phyloP scores from a whole-genome alignment of 495 filamentous ascomycete genomes.

The Penicillium robsamsonii region DNA sequence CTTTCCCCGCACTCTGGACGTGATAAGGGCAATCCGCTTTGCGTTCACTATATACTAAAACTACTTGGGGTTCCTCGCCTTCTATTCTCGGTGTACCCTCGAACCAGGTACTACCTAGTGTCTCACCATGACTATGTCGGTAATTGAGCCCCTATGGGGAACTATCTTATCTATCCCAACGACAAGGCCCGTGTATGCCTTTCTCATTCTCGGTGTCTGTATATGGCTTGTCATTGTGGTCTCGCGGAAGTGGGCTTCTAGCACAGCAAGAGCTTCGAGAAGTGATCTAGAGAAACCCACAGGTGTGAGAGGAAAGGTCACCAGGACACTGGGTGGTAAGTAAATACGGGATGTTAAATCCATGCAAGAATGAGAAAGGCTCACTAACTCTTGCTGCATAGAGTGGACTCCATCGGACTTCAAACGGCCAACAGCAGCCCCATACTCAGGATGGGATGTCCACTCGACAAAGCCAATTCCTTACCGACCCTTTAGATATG shows the following conservation, averaged over 20 bases:
- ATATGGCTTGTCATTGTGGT: slow-evolving; percentile 22
- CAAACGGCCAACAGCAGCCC: slow-evolving; percentile 60
- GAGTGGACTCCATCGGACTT: slow-evolving; percentile 73
- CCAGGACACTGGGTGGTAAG: slow-evolving; percentile 39
- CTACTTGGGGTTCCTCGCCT: neutral
- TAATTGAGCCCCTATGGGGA: slow-evolving; percentile 7
- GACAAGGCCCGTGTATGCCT: slow-evolving; percentile 21
- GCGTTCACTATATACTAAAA: neutral
- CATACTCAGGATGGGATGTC: slow-evolving; percentile 73
- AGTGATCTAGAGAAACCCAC: slow-evolving; percentile 33
- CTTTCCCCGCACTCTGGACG: neutral
- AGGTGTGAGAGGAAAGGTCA: slow-evolving; percentile 17
- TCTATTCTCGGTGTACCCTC: neutral
- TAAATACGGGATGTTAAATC: neutral
- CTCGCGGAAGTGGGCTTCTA: slow-evolving; percentile 28
- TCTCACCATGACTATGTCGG: slow-evolving; percentile 2
- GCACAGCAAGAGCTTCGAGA: slow-evolving; percentile 17
- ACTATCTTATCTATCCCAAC: slow-evolving; percentile 9
- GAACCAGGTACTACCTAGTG: neutral
- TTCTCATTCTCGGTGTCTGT: slow-evolving; percentile 25
- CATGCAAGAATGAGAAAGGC: neutral
- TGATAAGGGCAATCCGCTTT: slow-evolving; percentile 1
- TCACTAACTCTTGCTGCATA: slow-evolving; percentile 16
- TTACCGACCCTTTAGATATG: slow-evolving; percentile 83
- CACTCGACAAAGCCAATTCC: slow-evolving; percentile 71